Base-by-base conservation (phyloP, 2,329 filamentous ascomycete genomes). In the Sclerotinia minor region DNA sequence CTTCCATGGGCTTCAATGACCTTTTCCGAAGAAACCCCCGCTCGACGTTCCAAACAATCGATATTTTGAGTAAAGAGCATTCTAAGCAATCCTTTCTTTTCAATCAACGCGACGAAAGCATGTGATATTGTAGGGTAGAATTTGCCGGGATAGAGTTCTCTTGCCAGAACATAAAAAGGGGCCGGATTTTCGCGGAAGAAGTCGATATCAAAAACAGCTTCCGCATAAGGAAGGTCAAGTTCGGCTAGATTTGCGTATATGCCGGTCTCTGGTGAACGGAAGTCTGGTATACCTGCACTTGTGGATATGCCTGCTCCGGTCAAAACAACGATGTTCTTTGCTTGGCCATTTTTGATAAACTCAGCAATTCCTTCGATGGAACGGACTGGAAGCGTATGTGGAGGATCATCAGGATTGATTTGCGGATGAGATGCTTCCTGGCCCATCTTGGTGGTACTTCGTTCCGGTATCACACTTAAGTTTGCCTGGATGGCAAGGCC, bases 51-150 rank as follows among this genome's bases (percentile, higher is more conserved):
- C 17, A 99, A 84, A 75, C 93, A 97, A 80, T 99, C 95, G 73
- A 99, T 98, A 76, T 99, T 99, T 77, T 99, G 95, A 0, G 95
- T 97, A 79, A 98, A 99, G 65, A 95, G 86, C 82, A 93, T 95
- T 72, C 90, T 81, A 32, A 99, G 81, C 52, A 94, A 81, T 5
- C 87, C 87, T 79, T 96, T 97, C 69, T 88, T 82, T 68, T 94
- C 85, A 21, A 98, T 87, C 32, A 99, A 82, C 19, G 87, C 84
- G 74, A 99, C 89, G 79, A 99, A 99, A 47, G 87, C 89, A 79
- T 99, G 95, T 2, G 93, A 91, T 66, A 98, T 83, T 1, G 95
- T 99, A 0, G 95, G 95, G 66, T 89, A 84, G 80, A 91, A 97
- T 74, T 90, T 90, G 24, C 94, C 94, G 0, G 95, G 95, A 76